A percentile compares a stretch with the other conserved stretches of the same genome.
phyloP scores from a whole-genome alignment of 1,139 yeast genomes.

The Protomyces pachydermus region DNA sequence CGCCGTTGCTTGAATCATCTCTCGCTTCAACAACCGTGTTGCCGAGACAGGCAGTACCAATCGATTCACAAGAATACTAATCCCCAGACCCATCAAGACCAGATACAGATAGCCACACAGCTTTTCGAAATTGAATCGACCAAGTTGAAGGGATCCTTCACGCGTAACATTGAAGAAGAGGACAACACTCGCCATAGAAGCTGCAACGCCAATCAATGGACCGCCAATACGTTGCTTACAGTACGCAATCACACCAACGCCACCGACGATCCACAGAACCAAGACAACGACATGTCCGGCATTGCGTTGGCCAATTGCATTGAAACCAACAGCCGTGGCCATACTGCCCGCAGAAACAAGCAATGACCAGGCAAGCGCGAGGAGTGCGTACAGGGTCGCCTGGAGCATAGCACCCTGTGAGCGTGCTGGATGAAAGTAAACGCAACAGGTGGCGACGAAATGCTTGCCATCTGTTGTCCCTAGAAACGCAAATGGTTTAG shows the following conservation, averaged over 20 bases:
- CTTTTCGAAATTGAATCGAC: conserved; percentile 55
- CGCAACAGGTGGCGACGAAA: conserved; percentile 74
- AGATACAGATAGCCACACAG: conserved; percentile 55
- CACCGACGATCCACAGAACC: conserved; percentile 47
- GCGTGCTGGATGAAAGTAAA: conserved; percentile 77
- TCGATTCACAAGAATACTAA: conserved; percentile 58
- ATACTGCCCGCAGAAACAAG: conserved; percentile 54
- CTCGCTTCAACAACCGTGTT: conserved; percentile 44
- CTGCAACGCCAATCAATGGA: conserved; percentile 74
- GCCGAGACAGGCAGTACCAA: conserved; percentile 63
- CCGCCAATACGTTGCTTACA: conserved; percentile 63
- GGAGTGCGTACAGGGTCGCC: conserved; percentile 56
- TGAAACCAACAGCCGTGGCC: conserved; percentile 49
- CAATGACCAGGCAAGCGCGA: conserved; percentile 56
- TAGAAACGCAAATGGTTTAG: conserved; percentile 50
- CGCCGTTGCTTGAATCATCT: conserved; percentile 53
- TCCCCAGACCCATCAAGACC: conserved; percentile 57
- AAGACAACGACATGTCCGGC: conserved; percentile 57
- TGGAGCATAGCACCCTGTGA: conserved; percentile 79
- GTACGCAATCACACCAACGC: conserved; percentile 63
- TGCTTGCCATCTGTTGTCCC: conserved; percentile 75
- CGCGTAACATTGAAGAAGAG: conserved; percentile 68
- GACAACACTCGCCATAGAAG: conserved; percentile 69
- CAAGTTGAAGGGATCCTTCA: conserved; percentile 66
- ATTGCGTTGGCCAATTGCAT: conserved; percentile 48